Evolutionary conservation across 2,329 filamentous ascomycete species (phyloP).

Genomic region (Aspergillus floridensis): DNA sequence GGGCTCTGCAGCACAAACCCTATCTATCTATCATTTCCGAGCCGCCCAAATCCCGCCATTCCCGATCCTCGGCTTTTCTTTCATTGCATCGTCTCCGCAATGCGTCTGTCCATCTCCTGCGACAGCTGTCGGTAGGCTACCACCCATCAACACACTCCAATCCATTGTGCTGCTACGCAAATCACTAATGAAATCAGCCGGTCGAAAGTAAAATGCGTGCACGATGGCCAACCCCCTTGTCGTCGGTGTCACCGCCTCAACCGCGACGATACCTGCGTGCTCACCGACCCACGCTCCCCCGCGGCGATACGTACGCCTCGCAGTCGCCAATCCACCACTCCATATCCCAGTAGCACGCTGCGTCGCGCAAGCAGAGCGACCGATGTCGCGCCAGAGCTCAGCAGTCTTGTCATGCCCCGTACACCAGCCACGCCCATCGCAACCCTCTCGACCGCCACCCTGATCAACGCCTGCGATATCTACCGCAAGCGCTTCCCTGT

Average conservation of each 20-base stretch:
- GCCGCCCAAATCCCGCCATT: not conserved
- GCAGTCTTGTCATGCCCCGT: not conserved
- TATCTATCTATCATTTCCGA: constrained; percentile 7
- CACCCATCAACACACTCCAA: not conserved
- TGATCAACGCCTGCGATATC: constrained; percentile 35
- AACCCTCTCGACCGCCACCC: constrained; percentile 24
- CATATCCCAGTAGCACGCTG: constrained; percentile 1
- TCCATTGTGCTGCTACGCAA: not conserved
- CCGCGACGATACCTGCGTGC: constrained; percentile 20
- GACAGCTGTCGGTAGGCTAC: constrained; percentile 31
- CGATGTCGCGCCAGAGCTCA: constrained; percentile 4
- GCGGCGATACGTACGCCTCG: constrained; percentile 8
- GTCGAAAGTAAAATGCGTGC: constrained; percentile 38
- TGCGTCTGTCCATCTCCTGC: constrained; percentile 39
- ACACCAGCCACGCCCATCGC: constrained; percentile 21
- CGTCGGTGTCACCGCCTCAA: constrained; percentile 31
- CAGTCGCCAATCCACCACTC: not conserved
- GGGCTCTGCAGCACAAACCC: not conserved
- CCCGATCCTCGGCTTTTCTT: not conserved
- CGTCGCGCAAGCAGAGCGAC: not conserved
- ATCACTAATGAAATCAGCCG: constrained; percentile 17
- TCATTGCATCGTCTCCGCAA: constrained; percentile 11
- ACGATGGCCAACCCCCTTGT: constrained; percentile 35
- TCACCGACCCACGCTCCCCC: constrained; percentile 32
- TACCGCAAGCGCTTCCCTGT: constrained; percentile 40